Evolutionary conservation across 495 filamentous ascomycete genomes (phyloP), one percentile per base, ranked within the genome.

Genomic region (Xylaria venustula): DNA sequence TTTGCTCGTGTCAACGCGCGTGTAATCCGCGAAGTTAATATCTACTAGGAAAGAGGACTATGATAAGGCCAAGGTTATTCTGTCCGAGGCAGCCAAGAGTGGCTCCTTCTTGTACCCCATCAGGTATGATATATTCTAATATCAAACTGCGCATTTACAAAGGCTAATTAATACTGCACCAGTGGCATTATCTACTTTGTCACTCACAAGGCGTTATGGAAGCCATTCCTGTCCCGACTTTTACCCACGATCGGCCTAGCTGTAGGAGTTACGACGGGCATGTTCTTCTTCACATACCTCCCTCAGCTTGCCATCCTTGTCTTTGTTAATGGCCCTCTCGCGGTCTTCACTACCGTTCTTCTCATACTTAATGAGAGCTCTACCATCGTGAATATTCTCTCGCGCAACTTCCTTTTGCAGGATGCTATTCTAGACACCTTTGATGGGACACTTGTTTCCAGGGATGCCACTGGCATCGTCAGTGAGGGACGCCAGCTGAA

Each of bases 221-320:
- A 83, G 53, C 93, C 94, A 0, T 81, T 98, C 44, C 75, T 85
- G 30, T 84, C 86, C 17, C 86, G 85, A 41, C 76, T 93, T 32
- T 66, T 82, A 3, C 88, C 90, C 11, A 91, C 88, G 28, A 59
- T 91, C 45, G 77, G 80, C n/a, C 77, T 95, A 12, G 90, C 88
- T 9, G 65, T 87, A 36, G 81, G 83, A 26, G 81, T 91, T 22
- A 86, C 90, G 8, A 75, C 77, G n/a, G 55, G 58, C 17, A 67
- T 97, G 88, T 98, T 98, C 75, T 77, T 88, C 67, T 87, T 97
- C 74, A 89, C 92, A 53, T 98, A 97, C 71, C 72, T 97, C 34
- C 94, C 94, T 0, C 94, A 98, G 77, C 82, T 90, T 34, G 88
- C 90, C 7, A 71, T 91, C 37, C 77, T 97, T 28, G 81, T 90